Evolutionary conservation across 148 eudicot genomes (phyloP).

Genomic region (Fagopyrum esculentum): DNA sequence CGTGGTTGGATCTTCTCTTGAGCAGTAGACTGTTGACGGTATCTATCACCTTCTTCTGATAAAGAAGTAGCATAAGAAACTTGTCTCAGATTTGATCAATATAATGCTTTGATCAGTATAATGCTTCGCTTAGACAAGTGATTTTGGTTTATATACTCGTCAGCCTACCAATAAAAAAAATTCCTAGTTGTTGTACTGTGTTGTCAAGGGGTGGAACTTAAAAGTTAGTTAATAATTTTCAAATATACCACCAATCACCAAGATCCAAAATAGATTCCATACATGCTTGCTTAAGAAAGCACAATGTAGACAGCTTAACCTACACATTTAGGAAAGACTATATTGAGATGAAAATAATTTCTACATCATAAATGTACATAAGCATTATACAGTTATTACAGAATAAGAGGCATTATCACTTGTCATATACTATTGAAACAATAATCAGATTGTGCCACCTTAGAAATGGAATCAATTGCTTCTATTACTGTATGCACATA

Average conservation of each 20-base stretch:
- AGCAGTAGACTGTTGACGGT: too few relatives aligned
- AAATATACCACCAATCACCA: background rate
- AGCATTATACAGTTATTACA: background rate
- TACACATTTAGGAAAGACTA: constrained; percentile 19
- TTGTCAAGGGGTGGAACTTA: background rate
- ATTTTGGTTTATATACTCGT: constrained; percentile 65
- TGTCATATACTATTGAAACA: background rate
- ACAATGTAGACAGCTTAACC: constrained; percentile 79
- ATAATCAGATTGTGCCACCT: background rate
- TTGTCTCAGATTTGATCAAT: too few relatives aligned
- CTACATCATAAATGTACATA: background rate
- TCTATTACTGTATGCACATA: background rate
- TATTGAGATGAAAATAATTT: background rate
- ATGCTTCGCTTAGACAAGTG: constrained; percentile 94
- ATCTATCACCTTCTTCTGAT: too few relatives aligned
- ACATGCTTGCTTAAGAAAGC: constrained; percentile 83
- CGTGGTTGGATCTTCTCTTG: too few relatives aligned
- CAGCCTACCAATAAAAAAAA: constrained; percentile 33
- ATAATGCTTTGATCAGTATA: constrained; percentile 88
- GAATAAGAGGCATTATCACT: background rate
- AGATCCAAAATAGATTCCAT: background rate
- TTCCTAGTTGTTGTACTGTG: background rate
- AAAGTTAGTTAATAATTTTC: background rate
- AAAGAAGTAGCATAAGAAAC: too few relatives aligned
- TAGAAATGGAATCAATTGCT: background rate